Evolutionary conservation across 1,139 yeast species (phyloP), one percentile per base, ranked within the genome.

Genomic region (Debaryomyces udenii): DNA sequence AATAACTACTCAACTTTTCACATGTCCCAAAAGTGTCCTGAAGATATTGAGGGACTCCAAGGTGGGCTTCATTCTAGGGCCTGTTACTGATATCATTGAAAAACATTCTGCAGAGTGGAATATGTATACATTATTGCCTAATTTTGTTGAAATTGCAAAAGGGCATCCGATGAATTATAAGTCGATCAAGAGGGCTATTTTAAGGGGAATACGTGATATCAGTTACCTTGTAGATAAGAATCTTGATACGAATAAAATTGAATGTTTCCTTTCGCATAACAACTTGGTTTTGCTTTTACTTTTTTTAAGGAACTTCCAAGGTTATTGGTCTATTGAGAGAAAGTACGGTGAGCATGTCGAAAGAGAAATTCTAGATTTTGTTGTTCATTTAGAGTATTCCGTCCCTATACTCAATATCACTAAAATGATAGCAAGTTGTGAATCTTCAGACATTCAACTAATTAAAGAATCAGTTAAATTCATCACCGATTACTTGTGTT

Each of bases 281-380:
- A 70, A 66, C 37, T 61, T 80, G 27, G 56, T 61, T 1, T 53
- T 72, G 31, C 47, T 79, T 2, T 52, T 76, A 6, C 55, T 70
- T 4, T 61, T 79, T 17, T 62, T 80, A 24, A 65, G 76, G 43
- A 56, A 68, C 13, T 83, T 81, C 53, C 86, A 84, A 52, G 81
- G 82, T 11, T 76, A 76, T 35, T 77, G 78, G 70, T 67, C 74
- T 16, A 60, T 83, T 28, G 65, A 59, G 39, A 70, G 89, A 44
- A 82, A 82, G 49, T 70, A 69, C 36, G 93, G 90, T 11, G 85
- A 81, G 6, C 93, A 86, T 62, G 86, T 84, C 15, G 77, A 78
- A 41, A 67, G 67, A 38, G 89, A 84, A 52, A 64, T 69, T 30
- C 63, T 66, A 32, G 75, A 74, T 44, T 81, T 70, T 53, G 66